These are phyloP conservation scores for Lactifluus echinatus DNA, from an alignment of 768 basidiomycete species.

Conservation along the genomic window DNA sequence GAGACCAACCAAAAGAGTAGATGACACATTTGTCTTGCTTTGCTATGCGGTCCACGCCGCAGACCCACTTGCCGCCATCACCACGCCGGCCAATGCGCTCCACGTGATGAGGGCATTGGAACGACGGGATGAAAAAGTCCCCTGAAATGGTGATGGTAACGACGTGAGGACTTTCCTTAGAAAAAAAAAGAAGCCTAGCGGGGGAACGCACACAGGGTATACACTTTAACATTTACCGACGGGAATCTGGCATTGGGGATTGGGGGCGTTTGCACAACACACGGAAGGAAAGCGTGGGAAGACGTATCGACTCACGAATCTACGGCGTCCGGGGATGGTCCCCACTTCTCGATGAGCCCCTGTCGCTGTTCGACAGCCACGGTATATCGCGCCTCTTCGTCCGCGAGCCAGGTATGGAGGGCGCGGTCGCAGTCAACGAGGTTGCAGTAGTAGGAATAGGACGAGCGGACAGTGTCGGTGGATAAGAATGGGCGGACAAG, in stretches of 20 bases:
- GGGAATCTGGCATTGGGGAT: not conserved
- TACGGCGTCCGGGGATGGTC: not conserved
- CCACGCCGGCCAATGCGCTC: constrained; percentile 41
- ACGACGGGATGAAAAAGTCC: constrained; percentile 47
- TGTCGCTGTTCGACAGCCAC: not conserved
- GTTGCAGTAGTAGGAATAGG: too few relatives aligned
- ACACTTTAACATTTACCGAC: not conserved
- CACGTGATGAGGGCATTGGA: constrained; percentile 40
- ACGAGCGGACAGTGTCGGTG: too few relatives aligned
- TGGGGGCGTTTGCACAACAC: too few relatives aligned
- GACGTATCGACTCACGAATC: not conserved
- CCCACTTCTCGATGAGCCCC: not conserved
- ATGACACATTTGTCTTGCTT: constrained; percentile 22
- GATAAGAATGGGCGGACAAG: not conserved
- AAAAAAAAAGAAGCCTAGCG: constrained; percentile 24
- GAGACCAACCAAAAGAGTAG: constrained; percentile 38
- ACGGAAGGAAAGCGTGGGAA: too few relatives aligned
- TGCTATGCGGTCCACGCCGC: constrained; percentile 37
- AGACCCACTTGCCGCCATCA: constrained; percentile 48
- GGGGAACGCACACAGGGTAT: not conserved
- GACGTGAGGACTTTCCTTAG: not conserved
- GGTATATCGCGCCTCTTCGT: not conserved
- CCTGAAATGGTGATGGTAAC: too few relatives aligned
- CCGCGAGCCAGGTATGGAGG: not conserved
- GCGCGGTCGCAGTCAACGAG: not conserved